Evolutionary conservation across 1,139 yeast genomes (phyloP), one percentile per base, ranked within the genome.

Genomic region (Martiniozyma asiatica): DNA sequence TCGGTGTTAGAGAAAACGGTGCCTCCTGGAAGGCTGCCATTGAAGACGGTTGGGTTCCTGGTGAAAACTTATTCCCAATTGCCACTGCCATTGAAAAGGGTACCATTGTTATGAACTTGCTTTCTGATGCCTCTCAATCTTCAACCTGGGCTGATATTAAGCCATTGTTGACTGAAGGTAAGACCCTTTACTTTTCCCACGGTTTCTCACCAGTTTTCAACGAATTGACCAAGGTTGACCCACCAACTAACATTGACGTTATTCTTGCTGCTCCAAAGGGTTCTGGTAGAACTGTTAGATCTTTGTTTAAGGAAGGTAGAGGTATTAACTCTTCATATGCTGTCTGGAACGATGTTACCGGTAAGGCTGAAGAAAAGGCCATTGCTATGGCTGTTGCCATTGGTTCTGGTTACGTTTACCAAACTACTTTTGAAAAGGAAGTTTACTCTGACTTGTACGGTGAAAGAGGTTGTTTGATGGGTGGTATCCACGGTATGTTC

Each of bases 401-500:
- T 58, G 98, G 98, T 63, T 87, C 97, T 43, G 98, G 98, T 65
- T 89, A 89, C 80, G 94, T 89, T 51, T 89, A 89, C 85, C 85
- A 89, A 72, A 89, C 98, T 68, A 89, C 98, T 48, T 92, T 92
- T 58, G 95, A 92, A 71, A 84, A 80, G 70, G 98, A 89, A 70
- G 98, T 89, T 58, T 84, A 81, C 85, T 87, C 97, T 47, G 98
- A 89, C 64, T 74, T 89, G 60, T 89, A 89, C 70, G 98, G 98
- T 69, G 98, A 89, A 74, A 85, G 98, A 75, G 98, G 98, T 59
- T 87, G 97, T 70, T 74, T 89, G 55, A 89, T 89, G 98, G 98
- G 98, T 61, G 98, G 98, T 75, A 87, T 89, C 73, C 98, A 89
- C 73, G 98, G 98, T 73, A 89, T 89, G 97, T 89, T 89, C 87